These are phyloP conservation scores for Dendrocalamus sinicus DNA, from an alignment of 176 grass and related monocot genomes.

Conservation along the genomic window DNA sequence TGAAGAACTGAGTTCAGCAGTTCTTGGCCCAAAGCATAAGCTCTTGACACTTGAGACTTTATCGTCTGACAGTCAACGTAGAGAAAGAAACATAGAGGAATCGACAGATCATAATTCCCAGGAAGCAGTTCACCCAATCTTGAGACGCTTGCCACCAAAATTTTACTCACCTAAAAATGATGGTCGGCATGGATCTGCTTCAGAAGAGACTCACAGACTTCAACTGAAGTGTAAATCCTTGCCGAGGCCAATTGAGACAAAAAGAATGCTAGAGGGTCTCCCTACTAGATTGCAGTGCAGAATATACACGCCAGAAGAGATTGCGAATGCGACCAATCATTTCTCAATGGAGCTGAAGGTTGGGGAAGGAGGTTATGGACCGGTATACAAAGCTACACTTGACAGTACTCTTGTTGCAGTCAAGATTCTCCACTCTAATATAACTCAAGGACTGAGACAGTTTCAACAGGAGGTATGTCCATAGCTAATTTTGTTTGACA, in stretches of 20 bases:
- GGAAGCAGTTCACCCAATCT: constrained; percentile 13
- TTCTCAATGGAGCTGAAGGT: constrained; percentile 65
- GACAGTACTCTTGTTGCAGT: constrained; percentile 63
- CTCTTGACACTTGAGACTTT: constrained; percentile 30
- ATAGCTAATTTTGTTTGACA: constrained; percentile 14
- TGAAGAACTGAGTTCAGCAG: constrained; percentile 40
- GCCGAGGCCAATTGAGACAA: constrained; percentile 54
- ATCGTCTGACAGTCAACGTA: constrained; percentile 32
- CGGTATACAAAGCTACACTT: constrained; percentile 81
- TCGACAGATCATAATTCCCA: constrained; percentile 20
- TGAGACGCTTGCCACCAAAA: constrained; percentile 51
- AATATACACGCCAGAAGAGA: constrained; percentile 63
- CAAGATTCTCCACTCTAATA: constrained; percentile 73
- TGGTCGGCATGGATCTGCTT: background rate
- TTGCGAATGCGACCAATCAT: constrained; percentile 46
- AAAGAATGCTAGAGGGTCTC: constrained; percentile 65
- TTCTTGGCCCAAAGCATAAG: constrained; percentile 38
- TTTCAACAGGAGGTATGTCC: constrained; percentile 89
- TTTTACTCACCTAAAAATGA: constrained; percentile 47
- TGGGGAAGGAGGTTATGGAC: constrained; percentile 90
- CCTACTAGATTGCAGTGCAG: constrained; percentile 62
- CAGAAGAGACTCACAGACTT: constrained; percentile 38
- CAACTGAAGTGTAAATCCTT: constrained; percentile 38
- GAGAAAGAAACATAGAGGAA: constrained; percentile 41
- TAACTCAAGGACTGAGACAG: constrained; percentile 78